A percentile compares a stretch with the other conserved stretches of the same genome.
Evolutionary conservation across 768 basidiomycete genomes (phyloP).

Genomic region (Sporobolomyces roseus): DNA sequence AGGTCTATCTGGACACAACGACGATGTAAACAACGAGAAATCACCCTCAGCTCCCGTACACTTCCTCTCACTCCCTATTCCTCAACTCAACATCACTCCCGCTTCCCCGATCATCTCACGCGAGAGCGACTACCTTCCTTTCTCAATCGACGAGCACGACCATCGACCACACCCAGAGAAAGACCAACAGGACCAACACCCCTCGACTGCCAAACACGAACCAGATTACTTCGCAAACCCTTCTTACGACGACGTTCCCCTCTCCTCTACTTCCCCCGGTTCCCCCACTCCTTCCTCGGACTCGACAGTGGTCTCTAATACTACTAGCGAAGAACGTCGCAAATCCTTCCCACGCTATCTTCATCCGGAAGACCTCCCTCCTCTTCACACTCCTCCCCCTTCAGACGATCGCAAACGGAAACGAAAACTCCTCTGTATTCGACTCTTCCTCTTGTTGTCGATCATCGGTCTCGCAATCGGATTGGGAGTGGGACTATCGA

Average conservation of each 20-base stretch:
- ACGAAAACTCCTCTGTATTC: neutral
- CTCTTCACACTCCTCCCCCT: neutral
- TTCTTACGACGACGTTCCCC: neutral
- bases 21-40: neutral
- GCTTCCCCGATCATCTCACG: conserved; percentile 1
- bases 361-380: conserved; percentile 7
- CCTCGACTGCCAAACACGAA: neutral
- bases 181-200: neutral
- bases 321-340: neutral
- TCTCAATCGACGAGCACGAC: neutral
- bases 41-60: neutral
- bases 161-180: neutral
- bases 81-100: neutral
- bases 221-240: neutral
- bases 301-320: neutral
- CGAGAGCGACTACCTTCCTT: conserved; percentile 1
- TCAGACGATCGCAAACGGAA: neutral
- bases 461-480: neutral
- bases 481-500: conserved; percentile 1
- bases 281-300: neutral
- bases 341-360: conserved; percentile 8
- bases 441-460: neutral
- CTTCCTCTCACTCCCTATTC: conserved; percentile 2
- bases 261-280: too few species aligned
- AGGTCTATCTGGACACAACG: neutral